Conservation (phyloP, 148 eudicot species). For the Rhododendron ovatum region DNA sequence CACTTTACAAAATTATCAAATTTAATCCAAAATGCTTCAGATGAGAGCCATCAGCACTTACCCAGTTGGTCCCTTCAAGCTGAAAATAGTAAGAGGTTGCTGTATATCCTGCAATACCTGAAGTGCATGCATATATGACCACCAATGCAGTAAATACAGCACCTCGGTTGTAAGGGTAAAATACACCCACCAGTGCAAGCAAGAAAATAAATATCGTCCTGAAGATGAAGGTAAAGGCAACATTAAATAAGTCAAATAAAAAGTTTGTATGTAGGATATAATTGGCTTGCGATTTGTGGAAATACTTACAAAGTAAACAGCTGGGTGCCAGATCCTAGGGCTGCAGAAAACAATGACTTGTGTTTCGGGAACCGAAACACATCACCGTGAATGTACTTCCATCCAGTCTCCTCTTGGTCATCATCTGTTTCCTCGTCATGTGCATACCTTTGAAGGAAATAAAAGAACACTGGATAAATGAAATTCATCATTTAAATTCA, state of each 20-base stretch:
- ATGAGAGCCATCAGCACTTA: slow-evolving; percentile 5
- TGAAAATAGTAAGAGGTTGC: slow-evolving; percentile 46
- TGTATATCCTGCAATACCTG: slow-evolving; percentile 50
- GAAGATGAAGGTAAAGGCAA: not conserved
- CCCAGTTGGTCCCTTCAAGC: slow-evolving; percentile 52
- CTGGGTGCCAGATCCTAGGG: slow-evolving; percentile 66
- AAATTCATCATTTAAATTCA: no score
- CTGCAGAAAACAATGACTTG: slow-evolving; percentile 65
- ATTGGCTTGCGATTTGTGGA: no score
- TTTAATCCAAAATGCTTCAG: no score
- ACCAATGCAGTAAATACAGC: slow-evolving; percentile 49
- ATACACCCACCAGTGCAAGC: slow-evolving; percentile 47
- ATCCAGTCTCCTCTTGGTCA: slow-evolving; percentile 80
- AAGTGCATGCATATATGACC: slow-evolving; percentile 46
- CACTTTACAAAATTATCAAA: no score
- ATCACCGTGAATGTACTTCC: slow-evolving; percentile 79
- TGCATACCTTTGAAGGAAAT: slow-evolving; percentile 44
- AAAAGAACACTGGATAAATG: not conserved
- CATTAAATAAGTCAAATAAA: not conserved
- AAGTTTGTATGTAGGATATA: no score
- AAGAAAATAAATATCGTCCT: slow-evolving; percentile 34
- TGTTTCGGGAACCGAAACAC: slow-evolving; percentile 68
- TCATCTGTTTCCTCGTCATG: slow-evolving; percentile 74
- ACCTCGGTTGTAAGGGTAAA: slow-evolving; percentile 54
- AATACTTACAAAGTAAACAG: slow-evolving; percentile 22